These are phyloP conservation scores for Aspergillus glaucus DNA, from an alignment of 2,329 filamentous ascomycete genomes.

Conservation along the genomic window DNA sequence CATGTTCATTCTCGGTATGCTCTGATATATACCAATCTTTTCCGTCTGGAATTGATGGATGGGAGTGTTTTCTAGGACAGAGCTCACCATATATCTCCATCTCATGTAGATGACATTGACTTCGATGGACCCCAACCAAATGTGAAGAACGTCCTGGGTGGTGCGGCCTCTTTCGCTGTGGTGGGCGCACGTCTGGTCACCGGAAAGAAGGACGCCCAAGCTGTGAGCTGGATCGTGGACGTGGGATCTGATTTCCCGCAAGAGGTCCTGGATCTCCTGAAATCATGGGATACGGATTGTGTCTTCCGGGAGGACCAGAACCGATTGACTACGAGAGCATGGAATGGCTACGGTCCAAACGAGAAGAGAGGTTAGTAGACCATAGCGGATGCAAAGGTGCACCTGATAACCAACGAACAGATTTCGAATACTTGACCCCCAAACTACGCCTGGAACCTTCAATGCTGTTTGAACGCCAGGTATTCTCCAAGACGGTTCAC, in stretches of 20 bases:
- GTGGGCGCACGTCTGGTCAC: constrained; percentile 85
- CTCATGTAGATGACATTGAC: constrained; percentile 74
- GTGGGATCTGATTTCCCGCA: constrained; percentile 79
- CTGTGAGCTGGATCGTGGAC: constrained; percentile 87
- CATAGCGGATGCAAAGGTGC: background rate
- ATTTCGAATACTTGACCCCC: constrained; percentile 81
- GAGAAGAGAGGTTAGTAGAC: constrained; percentile 51
- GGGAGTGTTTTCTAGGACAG: constrained; percentile 7
- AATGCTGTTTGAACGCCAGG: constrained; percentile 60
- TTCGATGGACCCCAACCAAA: constrained; percentile 64
- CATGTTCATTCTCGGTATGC: constrained; percentile 58
- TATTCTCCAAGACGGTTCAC: constrained; percentile 74
- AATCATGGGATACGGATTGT: constrained; percentile 69
- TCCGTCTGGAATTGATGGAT: constrained; percentile 3
- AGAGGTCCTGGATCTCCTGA: constrained; percentile 57
- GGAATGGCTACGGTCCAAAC: constrained; percentile 78
- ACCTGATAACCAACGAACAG: constrained; percentile 33
- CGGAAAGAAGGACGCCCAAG: constrained; percentile 56
- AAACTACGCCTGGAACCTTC: constrained; percentile 73
- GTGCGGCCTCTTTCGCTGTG: constrained; percentile 79
- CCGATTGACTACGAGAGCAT: constrained; percentile 77
- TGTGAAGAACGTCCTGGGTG: constrained; percentile 73
- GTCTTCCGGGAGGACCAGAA: constrained; percentile 59
- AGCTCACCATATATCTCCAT: constrained; percentile 3
- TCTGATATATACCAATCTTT: constrained; percentile 1